Base-by-base conservation (phyloP, 768 basidiomycete genomes). In the Filobasidium floriforme region DNA sequence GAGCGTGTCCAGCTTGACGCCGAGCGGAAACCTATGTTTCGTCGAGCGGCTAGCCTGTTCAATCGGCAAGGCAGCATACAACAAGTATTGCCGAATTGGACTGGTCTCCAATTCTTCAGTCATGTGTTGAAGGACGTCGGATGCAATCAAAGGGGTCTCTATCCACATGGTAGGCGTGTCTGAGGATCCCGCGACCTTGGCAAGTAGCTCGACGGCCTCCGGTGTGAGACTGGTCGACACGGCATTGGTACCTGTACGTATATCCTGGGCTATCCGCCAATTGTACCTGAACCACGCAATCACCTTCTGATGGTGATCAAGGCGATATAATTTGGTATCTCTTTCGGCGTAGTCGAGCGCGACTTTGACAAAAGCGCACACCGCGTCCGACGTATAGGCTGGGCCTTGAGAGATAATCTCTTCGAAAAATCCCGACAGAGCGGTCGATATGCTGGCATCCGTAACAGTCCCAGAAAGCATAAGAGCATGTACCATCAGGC, bases 401-500 rank as follows among this genome's bases (percentile, higher is more conserved):
- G 93, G 92, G 0, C 92, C 93, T 79, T 98, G 94, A 18, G 96
- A 84, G 69, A 90, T 88, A 66, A 99, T 81, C 68, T 94, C 90
- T 68, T 87, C 87, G 1, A 86, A 84, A 57, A 97, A 80, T 0
- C 82, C 81, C 74, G 92, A 91, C 59, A 97, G 86, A 74, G 93
- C 91, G 1, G 79, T 72, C 15, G 89, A 81, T 54, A 88, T 79
- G 15, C 83, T 83, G 43, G 86, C 84, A 78, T 3, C 84, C 80
- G 62, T 84, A 71, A 66, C 72, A 69, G 66, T 76, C 77, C 74
- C 71, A 76, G 24, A 76, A 2, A 24, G 65, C 60, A 88, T 80
- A 19, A 92, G 80, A 22, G 82, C 76, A 67, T 84, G 81, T 0
- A 87, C 85, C 5, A 84, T 77, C 70, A 90, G 89, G 70, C 86